phyloP scores from a whole-genome alignment of 2,329 filamentous ascomycete species.

The Dryadomyces quercus-mongolicae region DNA sequence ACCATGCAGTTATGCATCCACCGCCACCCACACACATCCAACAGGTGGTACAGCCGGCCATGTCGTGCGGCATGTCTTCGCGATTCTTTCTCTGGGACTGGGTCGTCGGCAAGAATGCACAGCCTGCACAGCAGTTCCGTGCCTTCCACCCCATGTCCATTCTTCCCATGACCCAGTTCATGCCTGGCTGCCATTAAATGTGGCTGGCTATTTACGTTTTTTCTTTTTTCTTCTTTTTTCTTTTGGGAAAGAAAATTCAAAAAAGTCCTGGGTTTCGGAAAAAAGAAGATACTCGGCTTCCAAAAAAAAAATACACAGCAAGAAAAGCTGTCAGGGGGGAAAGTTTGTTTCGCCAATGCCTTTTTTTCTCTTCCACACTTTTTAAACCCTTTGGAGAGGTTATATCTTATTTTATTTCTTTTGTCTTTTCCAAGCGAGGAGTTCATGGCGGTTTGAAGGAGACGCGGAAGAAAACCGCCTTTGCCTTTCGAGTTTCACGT shows the following conservation, averaged over 20 bases:
- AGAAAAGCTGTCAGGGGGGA: neutral
- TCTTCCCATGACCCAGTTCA: slow-evolving; percentile 37
- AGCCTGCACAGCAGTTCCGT: slow-evolving; percentile 28
- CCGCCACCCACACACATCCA: slow-evolving; percentile 15
- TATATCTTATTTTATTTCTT: neutral
- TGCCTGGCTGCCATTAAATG: slow-evolving; percentile 5
- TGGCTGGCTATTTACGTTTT: neutral
- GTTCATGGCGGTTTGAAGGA: slow-evolving; percentile 4
- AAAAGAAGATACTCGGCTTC: neutral
- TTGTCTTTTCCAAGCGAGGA: slow-evolving; percentile 4
- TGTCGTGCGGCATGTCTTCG: slow-evolving; percentile 13
- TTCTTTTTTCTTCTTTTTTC: neutral
- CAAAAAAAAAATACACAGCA: neutral
- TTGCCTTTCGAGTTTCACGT: too few relatives aligned
- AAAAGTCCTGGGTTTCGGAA: neutral
- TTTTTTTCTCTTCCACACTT: neutral
- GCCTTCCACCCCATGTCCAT: slow-evolving; percentile 27
- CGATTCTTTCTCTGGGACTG: slow-evolving; percentile 27
- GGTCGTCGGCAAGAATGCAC: slow-evolving; percentile 23
- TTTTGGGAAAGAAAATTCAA: neutral
- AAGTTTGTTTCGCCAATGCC: neutral
- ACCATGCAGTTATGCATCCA: slow-evolving; percentile 4
- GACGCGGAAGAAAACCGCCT: slow-evolving; percentile 1
- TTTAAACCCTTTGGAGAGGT: neutral
- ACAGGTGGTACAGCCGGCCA: neutral